These are phyloP conservation scores for Pythium phragmiticola DNA, from an alignment of 352 stramenopile species.

Conservation along the genomic window DNA sequence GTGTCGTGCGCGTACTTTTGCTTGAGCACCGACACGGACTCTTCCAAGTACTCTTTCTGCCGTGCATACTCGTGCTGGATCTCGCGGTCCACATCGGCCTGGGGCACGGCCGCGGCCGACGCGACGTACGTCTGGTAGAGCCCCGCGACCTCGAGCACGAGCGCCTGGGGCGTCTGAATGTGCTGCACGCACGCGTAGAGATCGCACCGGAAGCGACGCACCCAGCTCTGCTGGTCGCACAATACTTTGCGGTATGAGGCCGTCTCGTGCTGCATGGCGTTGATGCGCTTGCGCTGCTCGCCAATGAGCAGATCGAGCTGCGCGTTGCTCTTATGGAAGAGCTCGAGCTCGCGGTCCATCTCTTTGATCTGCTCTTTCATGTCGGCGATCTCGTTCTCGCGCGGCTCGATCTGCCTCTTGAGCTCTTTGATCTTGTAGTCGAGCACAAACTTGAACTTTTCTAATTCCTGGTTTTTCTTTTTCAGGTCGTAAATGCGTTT, in stretches of 20 bases:
- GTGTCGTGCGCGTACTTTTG: constrained; percentile 87
- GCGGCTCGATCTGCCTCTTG: constrained; percentile 95
- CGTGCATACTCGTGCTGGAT: constrained; percentile 91
- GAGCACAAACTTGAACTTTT: constrained; percentile 97
- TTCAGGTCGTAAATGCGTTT: constrained; percentile 97
- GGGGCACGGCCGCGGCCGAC: constrained; percentile 77
- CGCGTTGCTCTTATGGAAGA: constrained; percentile 95
- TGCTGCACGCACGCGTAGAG: constrained; percentile 82
- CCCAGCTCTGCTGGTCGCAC: constrained; percentile 65
- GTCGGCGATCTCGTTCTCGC: constrained; percentile 92
- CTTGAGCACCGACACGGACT: constrained; percentile 88
- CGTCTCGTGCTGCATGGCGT: constrained; percentile 88
- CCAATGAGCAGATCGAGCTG: constrained; percentile 94
- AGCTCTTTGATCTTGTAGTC: constrained; percentile 98
- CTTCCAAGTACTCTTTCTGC: constrained; percentile 92
- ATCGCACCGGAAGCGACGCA: constrained; percentile 81
- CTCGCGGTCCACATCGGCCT: constrained; percentile 89
- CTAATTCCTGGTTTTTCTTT: constrained; percentile 97
- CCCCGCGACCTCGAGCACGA: constrained; percentile 78
- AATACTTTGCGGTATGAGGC: constrained; percentile 64
- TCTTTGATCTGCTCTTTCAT: constrained; percentile 96
- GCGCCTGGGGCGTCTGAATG: constrained; percentile 56
- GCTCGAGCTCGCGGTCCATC: constrained; percentile 93
- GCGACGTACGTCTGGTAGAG: constrained; percentile 87
- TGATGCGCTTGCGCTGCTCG: constrained; percentile 91